Percentiles rank a stretch among this genome's conserved stretches.
phyloP scores from a whole-genome alignment of 2,329 filamentous ascomycete species.

The Cladosporium austrohemisphaericum region DNA sequence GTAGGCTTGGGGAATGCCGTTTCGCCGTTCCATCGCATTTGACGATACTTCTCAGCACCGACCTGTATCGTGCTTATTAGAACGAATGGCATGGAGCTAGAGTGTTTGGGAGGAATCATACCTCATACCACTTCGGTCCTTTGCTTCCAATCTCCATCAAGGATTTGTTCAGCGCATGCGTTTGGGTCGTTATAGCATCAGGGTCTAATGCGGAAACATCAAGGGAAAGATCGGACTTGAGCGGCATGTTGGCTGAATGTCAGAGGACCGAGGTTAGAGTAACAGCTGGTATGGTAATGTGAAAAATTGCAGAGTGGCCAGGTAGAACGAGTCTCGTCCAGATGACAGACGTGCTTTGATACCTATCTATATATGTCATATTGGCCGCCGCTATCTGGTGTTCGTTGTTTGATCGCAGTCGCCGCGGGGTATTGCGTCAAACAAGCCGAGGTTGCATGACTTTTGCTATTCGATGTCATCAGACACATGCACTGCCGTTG shows the following conservation, averaged over 20 bases:
- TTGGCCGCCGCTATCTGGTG: too few species aligned
- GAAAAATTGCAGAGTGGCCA: too few species aligned
- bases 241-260: conserved; percentile 33
- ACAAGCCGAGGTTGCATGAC: background rate
- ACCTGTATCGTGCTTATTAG: conserved; percentile 36
- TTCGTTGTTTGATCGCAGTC: too few species aligned
- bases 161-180: conserved; percentile 43
- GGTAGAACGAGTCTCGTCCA: too few species aligned
- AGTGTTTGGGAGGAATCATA: conserved; percentile 29
- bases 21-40: conserved; percentile 53
- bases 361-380: too few species aligned
- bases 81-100: background rate
- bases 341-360: too few species aligned
- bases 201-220: conserved; percentile 44
- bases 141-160: conserved; percentile 41
- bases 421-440: background rate
- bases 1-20: conserved; percentile 48
- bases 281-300: too few species aligned
- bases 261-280: too few species aligned
- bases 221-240: conserved; percentile 39
- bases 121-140: conserved; percentile 50
- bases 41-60: conserved; percentile 52
- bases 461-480: background rate
- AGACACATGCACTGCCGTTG: background rate
- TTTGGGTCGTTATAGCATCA: conserved; percentile 38